A percentile compares a stretch with the other conserved stretches of the same genome.
Evolutionary conservation across 306 rosid species (phyloP).

Genomic region (Glycyrrhiza uralensis): DNA sequence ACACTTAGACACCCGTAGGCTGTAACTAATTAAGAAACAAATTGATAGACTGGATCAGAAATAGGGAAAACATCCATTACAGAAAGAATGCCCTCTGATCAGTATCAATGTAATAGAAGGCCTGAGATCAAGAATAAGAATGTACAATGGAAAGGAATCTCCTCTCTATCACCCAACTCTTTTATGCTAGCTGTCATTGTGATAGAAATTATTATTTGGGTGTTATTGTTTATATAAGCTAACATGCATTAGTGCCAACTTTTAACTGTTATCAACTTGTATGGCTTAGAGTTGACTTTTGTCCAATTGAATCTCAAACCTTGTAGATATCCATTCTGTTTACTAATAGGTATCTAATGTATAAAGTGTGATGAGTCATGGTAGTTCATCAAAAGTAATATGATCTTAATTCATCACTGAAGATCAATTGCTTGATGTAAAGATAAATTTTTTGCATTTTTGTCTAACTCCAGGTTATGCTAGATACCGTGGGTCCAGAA

Average conservation of each 20-base stretch:
- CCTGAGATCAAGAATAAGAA: neutral
- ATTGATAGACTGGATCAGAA: neutral
- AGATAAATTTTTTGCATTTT: neutral
- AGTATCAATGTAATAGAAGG: neutral
- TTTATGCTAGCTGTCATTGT: too few species aligned
- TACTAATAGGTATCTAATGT: neutral
- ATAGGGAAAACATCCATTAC: neutral
- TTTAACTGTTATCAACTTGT: neutral
- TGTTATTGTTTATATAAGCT: neutral
- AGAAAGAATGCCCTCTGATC: neutral
- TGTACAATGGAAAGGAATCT: neutral
- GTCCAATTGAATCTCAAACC: neutral
- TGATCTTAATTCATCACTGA: neutral
- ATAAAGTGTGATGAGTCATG: neutral
- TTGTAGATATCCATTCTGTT: neutral
- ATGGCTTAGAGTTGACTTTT: neutral
- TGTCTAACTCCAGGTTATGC: constrained; percentile 62
- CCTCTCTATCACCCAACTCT: neutral
- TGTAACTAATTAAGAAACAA: neutral
- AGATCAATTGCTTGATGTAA: neutral
- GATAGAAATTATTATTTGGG: neutral
- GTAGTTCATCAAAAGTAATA: neutral
- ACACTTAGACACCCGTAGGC: neutral
- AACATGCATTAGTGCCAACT: neutral
- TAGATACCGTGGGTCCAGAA: constrained; percentile 87